phyloP scores from a whole-genome alignment of 371 early-diverging fungal genomes.

The Capillidium heterosporum region DNA sequence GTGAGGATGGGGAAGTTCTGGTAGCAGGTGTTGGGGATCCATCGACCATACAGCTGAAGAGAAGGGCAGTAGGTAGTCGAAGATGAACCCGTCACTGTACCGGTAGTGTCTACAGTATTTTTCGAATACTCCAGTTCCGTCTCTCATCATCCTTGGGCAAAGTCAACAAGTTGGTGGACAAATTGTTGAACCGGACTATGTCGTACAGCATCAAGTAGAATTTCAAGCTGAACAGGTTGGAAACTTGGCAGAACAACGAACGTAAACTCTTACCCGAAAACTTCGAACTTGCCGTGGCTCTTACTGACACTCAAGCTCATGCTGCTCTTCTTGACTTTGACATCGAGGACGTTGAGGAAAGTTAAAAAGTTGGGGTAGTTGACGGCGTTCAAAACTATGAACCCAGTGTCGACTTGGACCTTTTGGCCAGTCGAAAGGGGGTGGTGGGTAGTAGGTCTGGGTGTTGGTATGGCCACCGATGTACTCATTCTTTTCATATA shows the following conservation, averaged over 20 bases:
- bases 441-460: not conserved
- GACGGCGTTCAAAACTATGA: slow-evolving; percentile 36
- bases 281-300: slow-evolving; percentile 34
- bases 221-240: slow-evolving; percentile 18
- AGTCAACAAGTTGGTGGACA: slow-evolving; percentile 17
- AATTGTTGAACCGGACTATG: slow-evolving; percentile 24
- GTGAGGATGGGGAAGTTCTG: slow-evolving; percentile 30
- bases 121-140: slow-evolving; percentile 13
- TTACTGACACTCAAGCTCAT: slow-evolving; percentile 38
- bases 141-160: slow-evolving; percentile 6
- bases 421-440: not conserved
- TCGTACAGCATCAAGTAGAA: slow-evolving; percentile 30
- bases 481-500: slow-evolving; percentile 24
- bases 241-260: slow-evolving; percentile 27
- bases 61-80: slow-evolving; percentile 34
- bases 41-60: slow-evolving; percentile 42
- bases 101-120: slow-evolving; percentile 21
- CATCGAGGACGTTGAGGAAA: slow-evolving; percentile 19
- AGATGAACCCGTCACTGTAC: slow-evolving; percentile 27
- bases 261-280: slow-evolving; percentile 30
- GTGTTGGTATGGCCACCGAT: slow-evolving; percentile 45
- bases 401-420: slow-evolving; percentile 42
- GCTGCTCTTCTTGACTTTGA: slow-evolving; percentile 17
- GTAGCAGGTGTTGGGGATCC: slow-evolving; percentile 27
- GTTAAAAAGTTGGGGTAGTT: slow-evolving; percentile 19